Evolutionary conservation across 345 rosid species (phyloP).

Genomic region (Abelmoschus esculentus): DNA sequence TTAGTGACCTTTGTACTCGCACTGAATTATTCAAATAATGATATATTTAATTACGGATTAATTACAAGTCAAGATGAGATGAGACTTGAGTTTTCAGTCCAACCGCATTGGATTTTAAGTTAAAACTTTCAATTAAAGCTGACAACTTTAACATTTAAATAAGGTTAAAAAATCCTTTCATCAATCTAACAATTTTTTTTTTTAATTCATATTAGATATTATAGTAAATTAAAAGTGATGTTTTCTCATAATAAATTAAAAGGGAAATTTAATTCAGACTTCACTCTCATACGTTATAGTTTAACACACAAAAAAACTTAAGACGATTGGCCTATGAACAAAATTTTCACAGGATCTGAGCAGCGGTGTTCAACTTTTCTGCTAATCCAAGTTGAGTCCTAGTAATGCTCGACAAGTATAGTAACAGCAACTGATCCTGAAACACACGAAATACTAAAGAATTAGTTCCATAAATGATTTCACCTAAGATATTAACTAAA

Average conservation of each 20-base stretch:
- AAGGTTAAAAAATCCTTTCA: too few species aligned
- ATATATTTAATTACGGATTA: too few species aligned
- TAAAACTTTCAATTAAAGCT: too few species aligned
- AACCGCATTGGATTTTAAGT: too few species aligned
- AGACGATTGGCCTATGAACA: not conserved
- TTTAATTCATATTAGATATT: too few species aligned
- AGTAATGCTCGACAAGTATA: slow-evolving; percentile 83
- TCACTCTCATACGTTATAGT: not conserved
- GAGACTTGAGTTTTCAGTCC: too few species aligned
- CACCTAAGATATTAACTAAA: not conserved
- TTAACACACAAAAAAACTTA: not conserved
- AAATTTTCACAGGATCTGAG: slow-evolving; percentile 52
- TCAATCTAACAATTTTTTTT: too few species aligned
- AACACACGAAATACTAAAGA: not conserved
- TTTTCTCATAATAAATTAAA: not conserved
- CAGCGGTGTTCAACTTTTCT: slow-evolving; percentile 90
- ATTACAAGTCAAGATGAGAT: too few species aligned
- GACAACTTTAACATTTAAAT: too few species aligned
- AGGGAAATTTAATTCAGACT: not conserved
- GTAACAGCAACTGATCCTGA: slow-evolving; percentile 79
- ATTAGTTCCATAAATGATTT: not conserved
- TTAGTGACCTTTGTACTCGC: too few species aligned
- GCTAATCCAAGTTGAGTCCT: slow-evolving; percentile 92
- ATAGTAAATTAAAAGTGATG: too few species aligned
- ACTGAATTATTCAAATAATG: too few species aligned